These are phyloP conservation scores for Sarcodon sp. DNA, from an alignment of 768 basidiomycete species.

Conservation along the genomic window DNA sequence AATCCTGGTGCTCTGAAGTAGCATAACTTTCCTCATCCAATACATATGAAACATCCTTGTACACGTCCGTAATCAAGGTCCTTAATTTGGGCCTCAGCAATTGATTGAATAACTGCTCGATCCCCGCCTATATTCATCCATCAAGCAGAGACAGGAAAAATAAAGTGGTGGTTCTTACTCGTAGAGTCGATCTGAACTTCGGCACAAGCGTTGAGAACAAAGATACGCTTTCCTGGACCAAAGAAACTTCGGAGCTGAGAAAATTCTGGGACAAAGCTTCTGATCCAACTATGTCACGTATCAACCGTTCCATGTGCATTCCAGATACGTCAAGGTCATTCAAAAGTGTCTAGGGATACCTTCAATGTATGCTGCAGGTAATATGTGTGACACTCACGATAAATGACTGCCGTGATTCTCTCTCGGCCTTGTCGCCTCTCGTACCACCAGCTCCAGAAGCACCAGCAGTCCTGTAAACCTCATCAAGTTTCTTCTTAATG, in stretches of 20 bases:
- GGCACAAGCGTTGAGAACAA: slow-evolving; percentile 39
- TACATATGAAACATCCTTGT: slow-evolving; percentile 81
- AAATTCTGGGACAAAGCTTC: slow-evolving; percentile 56
- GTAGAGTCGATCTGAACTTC: slow-evolving; percentile 61
- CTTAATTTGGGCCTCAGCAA: slow-evolving; percentile 80
- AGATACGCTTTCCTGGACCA: slow-evolving; percentile 33
- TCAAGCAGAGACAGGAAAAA: not conserved
- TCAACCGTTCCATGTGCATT: slow-evolving; percentile 76
- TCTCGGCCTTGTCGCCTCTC: slow-evolving; percentile 65
- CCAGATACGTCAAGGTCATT: slow-evolving; percentile 94
- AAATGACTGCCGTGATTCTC: slow-evolving; percentile 68
- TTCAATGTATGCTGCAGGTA: not conserved
- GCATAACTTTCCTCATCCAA: slow-evolving; percentile 84
- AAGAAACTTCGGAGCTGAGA: slow-evolving; percentile 37
- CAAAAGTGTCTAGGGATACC: slow-evolving; percentile 50
- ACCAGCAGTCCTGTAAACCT: slow-evolving; percentile 56
- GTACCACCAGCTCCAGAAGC: slow-evolving; percentile 24
- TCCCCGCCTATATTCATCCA: slow-evolving; percentile 41
- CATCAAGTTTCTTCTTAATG: slow-evolving; percentile 78
- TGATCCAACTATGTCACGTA: slow-evolving; percentile 47
- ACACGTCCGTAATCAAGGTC: slow-evolving; percentile 73
- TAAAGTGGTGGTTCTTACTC: slow-evolving; percentile 30
- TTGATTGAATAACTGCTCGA: slow-evolving; percentile 95
- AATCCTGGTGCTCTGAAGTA: slow-evolving; percentile 73
- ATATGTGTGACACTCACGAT: slow-evolving; percentile 43